Base-by-base conservation (phyloP, 2,329 filamentous ascomycete species). In the Colletotrichum sp. region DNA sequence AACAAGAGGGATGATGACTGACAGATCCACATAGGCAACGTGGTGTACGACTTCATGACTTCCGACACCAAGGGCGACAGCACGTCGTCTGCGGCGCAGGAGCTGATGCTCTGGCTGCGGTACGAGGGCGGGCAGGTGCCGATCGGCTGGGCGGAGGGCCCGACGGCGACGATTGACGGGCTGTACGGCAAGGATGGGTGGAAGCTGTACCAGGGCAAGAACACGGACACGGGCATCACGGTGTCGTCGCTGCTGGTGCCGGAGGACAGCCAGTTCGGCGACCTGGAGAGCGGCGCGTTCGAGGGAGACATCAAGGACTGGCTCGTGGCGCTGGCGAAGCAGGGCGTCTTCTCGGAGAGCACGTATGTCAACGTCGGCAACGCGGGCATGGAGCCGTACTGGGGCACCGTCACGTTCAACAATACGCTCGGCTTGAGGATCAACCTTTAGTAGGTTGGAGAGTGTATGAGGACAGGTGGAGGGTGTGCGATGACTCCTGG, bases 21-120 rank as follows among this genome's bases (percentile, higher is more conserved):
- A 48, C 43, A 4, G 43, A 21, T 1, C 4, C 3, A 14, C 8
- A 5, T 61, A 79, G 85, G 86, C 71, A 87, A 87, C 76, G 82
- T 86, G 64, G 83, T 82, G 74, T 86, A 85, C 79, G 85, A 87
- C 77, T 87, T 87, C 80, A 87, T 87, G 83, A 86, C 85, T 7
- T 85, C 83, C 21, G 82, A 85, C 77, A 84, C 83, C 10, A 83
- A 86, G 64, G 85, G 85, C 59, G 86, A 87, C 80, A 85, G 83
- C 2, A 87, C 86, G 6, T 85, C 83, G 21, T 79, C 79, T 36
- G 73, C 77, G 7, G 83, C 85, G 0, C 85, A 86, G 72, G 85
- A 87, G 74, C 81, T 86, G 28, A 87, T 87, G 86, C 85, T 87
- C 16, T 87, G 86, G 86, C 82, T 87, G 4, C 82, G 84, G 30